These are phyloP conservation scores for Phaeophleospora eucalypticola DNA, from an alignment of 2,329 filamentous ascomycete genomes.

Conservation along the genomic window DNA sequence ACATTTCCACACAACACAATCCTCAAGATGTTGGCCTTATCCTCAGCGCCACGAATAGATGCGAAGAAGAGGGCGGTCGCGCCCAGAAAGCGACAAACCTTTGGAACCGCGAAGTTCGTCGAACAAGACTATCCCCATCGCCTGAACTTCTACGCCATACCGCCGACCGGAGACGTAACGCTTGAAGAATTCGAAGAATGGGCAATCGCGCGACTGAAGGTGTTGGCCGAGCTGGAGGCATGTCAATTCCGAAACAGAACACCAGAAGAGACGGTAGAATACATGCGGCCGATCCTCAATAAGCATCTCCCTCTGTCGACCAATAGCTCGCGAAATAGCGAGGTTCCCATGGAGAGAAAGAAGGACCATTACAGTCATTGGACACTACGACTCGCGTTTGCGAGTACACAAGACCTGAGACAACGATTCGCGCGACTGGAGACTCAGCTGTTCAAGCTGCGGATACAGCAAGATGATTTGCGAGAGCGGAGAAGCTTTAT, in stretches of 20 bases:
- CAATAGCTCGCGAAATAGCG: slow-evolving; percentile 60
- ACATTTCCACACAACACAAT: neutral
- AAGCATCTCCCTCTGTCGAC: slow-evolving; percentile 80
- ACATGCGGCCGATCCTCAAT: slow-evolving; percentile 81
- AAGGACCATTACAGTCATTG: slow-evolving; percentile 99
- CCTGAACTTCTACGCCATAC: slow-evolving; percentile 84
- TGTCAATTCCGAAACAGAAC: slow-evolving; percentile 92
- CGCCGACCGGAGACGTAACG: slow-evolving; percentile 89
- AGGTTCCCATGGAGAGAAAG: slow-evolving; percentile 69
- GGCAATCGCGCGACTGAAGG: slow-evolving; percentile 88
- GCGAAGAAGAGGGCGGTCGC: slow-evolving; percentile 72
- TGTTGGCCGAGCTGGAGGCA: slow-evolving; percentile 83
- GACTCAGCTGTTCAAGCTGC: slow-evolving; percentile 79
- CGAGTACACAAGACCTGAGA: slow-evolving; percentile 83
- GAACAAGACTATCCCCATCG: slow-evolving; percentile 76
- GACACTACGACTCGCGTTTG: slow-evolving; percentile 88
- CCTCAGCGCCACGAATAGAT: slow-evolving; percentile 40
- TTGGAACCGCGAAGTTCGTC: slow-evolving; percentile 71
- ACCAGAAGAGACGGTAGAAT: slow-evolving; percentile 71
- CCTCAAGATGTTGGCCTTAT: slow-evolving; percentile 28
- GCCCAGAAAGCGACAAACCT: slow-evolving; percentile 82
- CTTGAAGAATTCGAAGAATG: slow-evolving; percentile 98
- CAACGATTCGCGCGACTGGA: slow-evolving; percentile 82
- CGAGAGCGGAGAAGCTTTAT: slow-evolving; percentile 74
- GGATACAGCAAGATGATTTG: slow-evolving; percentile 72